phyloP scores from a whole-genome alignment of 1,284 basidiomycete genomes.

The Limonomyces culmigenus region DNA sequence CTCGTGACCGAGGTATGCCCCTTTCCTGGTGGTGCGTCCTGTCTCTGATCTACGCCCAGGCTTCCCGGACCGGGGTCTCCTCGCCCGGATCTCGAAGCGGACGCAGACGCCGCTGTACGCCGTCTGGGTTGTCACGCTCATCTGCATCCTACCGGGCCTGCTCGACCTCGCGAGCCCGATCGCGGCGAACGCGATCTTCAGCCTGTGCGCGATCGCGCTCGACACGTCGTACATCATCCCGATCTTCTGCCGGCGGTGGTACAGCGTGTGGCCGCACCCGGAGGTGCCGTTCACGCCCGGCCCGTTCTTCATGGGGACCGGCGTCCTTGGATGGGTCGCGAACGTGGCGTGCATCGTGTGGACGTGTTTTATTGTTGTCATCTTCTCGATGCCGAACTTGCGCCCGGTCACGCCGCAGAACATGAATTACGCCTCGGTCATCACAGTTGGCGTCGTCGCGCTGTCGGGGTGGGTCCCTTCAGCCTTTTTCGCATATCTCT shows the following conservation, averaged over 20 bases:
- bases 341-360: slow-evolving; percentile 55
- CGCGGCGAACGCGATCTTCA: slow-evolving; percentile 76
- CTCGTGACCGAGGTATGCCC: slow-evolving; percentile 61
- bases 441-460: slow-evolving; percentile 19
- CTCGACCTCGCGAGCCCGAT: slow-evolving; percentile 65
- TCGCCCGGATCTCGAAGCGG: slow-evolving; percentile 46
- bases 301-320: slow-evolving; percentile 77
- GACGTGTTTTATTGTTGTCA: slow-evolving; percentile 52
- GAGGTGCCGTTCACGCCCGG: slow-evolving; percentile 77
- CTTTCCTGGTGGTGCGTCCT: too few species aligned
- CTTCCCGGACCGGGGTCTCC: slow-evolving; percentile 69
- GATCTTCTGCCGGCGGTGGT: slow-evolving; percentile 28
- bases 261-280: slow-evolving; percentile 48
- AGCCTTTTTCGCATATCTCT: neutral
- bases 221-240: slow-evolving; percentile 65
- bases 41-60: too few species aligned
- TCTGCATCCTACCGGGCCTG: slow-evolving; percentile 55
- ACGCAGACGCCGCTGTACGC: slow-evolving; percentile 73
- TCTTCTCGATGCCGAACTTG: slow-evolving; percentile 59
- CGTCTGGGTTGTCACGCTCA: slow-evolving; percentile 62
- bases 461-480: slow-evolving; percentile 15
- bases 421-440: slow-evolving; percentile 64
- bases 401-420: slow-evolving; percentile 51
- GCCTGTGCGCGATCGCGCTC: slow-evolving; percentile 57
- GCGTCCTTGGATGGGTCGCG: slow-evolving; percentile 42